A percentile compares a stretch with the other conserved stretches of the same genome.
These are phyloP conservation scores for Inga leiocalycina DNA, from an alignment of 306 rosid species.

Conservation along the genomic window DNA sequence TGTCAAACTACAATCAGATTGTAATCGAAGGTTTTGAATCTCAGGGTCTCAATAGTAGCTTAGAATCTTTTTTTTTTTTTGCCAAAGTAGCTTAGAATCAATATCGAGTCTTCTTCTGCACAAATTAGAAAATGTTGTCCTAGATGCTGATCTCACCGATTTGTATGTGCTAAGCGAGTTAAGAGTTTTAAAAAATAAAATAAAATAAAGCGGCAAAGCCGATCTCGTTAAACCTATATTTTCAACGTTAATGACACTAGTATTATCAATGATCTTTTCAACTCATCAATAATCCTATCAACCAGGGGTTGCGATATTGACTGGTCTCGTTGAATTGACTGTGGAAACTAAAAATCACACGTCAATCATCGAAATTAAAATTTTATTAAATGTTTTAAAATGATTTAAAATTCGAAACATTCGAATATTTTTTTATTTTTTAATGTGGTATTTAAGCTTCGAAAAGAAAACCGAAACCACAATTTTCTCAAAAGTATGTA, in stretches of 20 bases:
- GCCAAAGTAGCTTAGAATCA: no score
- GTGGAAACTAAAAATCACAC: not conserved
- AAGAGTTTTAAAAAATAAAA: not conserved
- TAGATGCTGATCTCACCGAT: not conserved
- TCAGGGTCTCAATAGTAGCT: not conserved
- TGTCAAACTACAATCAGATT: not conserved
- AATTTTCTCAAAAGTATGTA: not conserved
- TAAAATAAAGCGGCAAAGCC: not conserved
- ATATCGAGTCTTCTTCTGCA: no score
- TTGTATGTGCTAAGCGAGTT: not conserved
- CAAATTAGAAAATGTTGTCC: not conserved
- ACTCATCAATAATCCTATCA: not conserved
- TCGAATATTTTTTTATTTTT: not conserved
- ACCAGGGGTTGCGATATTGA: not conserved
- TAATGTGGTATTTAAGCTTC: not conserved
- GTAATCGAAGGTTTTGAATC: not conserved
- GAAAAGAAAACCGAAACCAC: not conserved
- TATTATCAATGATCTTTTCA: slow-evolving; percentile 5
- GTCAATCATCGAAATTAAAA: not conserved
- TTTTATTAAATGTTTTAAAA: not conserved
- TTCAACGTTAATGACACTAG: not conserved
- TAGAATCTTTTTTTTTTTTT: no score
- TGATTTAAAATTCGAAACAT: not conserved
- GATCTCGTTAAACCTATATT: not conserved
- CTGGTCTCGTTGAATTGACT: not conserved